A percentile compares a stretch with the other conserved stretches of the same genome.
Conservation (phyloP, 805 yeast species). For the Starmerella stigmatis region DNA sequence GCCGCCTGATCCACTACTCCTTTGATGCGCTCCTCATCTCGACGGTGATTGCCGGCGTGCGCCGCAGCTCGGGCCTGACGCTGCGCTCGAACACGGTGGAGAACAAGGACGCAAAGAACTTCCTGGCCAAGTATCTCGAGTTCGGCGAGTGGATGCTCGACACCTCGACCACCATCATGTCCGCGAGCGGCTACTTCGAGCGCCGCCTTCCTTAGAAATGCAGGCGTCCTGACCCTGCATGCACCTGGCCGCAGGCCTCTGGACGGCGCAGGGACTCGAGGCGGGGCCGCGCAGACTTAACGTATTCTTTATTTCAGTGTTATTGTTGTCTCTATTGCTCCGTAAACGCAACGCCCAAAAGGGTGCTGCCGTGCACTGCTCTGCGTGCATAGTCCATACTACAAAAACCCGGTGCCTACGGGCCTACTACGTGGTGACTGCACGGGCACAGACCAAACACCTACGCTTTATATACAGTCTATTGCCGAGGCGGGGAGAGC, state of each 20-base stretch:
- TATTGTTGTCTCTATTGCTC: too few relatives aligned
- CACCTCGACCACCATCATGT: conserved; percentile 55
- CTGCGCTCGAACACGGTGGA: conserved; percentile 43
- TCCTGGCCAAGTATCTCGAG: conserved; percentile 55
- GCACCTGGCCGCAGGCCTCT: too few relatives aligned
- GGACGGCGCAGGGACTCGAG: too few relatives aligned
- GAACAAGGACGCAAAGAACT: conserved; percentile 35
- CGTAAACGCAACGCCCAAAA: too few relatives aligned
- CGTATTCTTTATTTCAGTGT: too few relatives aligned
- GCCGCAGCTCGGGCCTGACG: conserved; percentile 68
- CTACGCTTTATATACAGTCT: not conserved
- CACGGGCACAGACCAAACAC: too few relatives aligned
- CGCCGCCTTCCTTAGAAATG: conserved; percentile 24
- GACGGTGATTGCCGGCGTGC: conserved; percentile 74
- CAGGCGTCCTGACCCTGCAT: too few relatives aligned
- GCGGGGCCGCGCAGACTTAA: too few relatives aligned
- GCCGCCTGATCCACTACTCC: conserved; percentile 58
- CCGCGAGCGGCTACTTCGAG: conserved; percentile 62
- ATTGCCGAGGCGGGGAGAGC: not conserved
- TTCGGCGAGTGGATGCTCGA: conserved; percentile 81
- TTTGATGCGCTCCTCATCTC: conserved; percentile 71
- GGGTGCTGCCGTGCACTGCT: not conserved
- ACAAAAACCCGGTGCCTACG: too few relatives aligned
- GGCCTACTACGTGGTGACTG: too few relatives aligned
- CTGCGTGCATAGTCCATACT: not conserved